Percentiles rank a stretch among this genome's conserved stretches.
Evolutionary conservation across 2,329 filamentous ascomycete species (phyloP).

Genomic region (Periconia macrospinosa): DNA sequence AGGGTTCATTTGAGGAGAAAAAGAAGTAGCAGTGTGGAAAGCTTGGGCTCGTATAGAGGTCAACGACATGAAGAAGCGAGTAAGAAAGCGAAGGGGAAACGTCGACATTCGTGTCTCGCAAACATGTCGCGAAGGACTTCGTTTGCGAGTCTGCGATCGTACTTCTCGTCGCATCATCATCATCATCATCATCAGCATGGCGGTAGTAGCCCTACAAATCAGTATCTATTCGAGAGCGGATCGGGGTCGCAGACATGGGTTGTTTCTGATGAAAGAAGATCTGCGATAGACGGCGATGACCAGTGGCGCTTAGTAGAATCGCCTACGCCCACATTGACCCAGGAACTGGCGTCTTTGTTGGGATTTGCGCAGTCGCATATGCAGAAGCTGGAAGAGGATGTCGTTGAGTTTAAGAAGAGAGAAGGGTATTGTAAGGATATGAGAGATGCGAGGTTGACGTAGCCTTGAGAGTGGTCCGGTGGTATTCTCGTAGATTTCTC

Average conservation of each 20-base stretch:
- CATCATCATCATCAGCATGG: neutral
- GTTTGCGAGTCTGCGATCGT: neutral
- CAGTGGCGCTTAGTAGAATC: neutral
- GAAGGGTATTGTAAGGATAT: slow-evolving; percentile 8
- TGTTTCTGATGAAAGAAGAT: neutral
- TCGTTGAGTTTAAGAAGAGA: slow-evolving; percentile 17
- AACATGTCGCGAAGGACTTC: neutral
- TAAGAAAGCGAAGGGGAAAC: neutral
- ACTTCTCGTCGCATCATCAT: neutral
- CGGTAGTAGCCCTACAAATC: neutral
- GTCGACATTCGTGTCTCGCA: neutral
- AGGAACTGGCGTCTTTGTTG: neutral
- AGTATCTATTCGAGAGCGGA: neutral
- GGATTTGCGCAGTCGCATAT: slow-evolving; percentile 19
- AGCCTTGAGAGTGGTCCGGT: neutral
- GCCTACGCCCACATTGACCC: neutral
- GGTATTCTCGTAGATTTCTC: too few species aligned
- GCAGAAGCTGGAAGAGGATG: slow-evolving; percentile 16
- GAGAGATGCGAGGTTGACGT: neutral
- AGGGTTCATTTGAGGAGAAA: neutral
- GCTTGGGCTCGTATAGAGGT: too few species aligned
- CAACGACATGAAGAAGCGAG: neutral
- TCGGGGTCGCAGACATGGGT: neutral
- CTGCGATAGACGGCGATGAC: neutral
- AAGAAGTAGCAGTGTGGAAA: neutral